Conservation (phyloP, 2,329 filamentous ascomycete genomes). For the Sodiomyces alkalinus region DNA sequence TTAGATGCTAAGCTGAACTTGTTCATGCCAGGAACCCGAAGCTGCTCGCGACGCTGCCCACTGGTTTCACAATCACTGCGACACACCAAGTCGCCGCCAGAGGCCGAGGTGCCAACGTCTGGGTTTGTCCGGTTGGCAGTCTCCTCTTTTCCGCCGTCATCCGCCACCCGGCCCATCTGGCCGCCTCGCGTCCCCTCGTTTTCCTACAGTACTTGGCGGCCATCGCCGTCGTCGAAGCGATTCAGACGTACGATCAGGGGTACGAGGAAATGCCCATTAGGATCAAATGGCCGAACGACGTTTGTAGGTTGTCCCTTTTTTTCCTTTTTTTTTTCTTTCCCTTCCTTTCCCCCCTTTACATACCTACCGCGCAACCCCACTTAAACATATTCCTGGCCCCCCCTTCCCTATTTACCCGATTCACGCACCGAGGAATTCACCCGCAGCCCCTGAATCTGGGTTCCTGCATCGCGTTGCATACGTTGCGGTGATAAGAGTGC, state of each 20-base stretch:
- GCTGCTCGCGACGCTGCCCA: conserved; percentile 60
- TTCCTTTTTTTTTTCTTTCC: not conserved
- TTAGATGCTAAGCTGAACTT: not conserved
- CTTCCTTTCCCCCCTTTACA: conserved; percentile 18
- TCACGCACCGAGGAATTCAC: too few species aligned
- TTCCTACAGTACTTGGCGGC: conserved; percentile 91
- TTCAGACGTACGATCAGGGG: conserved; percentile 62
- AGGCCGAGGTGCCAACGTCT: conserved; percentile 82
- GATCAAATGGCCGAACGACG: conserved; percentile 96
- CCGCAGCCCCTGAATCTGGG: not conserved
- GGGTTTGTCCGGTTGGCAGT: conserved; percentile 77
- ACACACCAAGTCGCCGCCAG: conserved; percentile 79
- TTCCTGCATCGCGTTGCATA: not conserved
- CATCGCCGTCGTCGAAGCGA: conserved; percentile 71
- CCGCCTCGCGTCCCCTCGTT: conserved; percentile 61
- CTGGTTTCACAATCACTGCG: conserved; percentile 76
- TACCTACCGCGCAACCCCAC: too few species aligned
- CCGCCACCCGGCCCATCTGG: conserved; percentile 63
- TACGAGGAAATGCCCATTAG: conserved; percentile 67
- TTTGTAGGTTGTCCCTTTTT: conserved; percentile 45
- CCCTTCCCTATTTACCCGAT: not conserved
- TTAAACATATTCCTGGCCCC: too few species aligned
- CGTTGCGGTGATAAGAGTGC: too few species aligned
- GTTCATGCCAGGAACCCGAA: conserved; percentile 63
- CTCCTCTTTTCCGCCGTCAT: conserved; percentile 83